These are phyloP conservation scores for Lanmaoa rubissima DNA, from an alignment of 768 basidiomycete species.

Conservation along the genomic window DNA sequence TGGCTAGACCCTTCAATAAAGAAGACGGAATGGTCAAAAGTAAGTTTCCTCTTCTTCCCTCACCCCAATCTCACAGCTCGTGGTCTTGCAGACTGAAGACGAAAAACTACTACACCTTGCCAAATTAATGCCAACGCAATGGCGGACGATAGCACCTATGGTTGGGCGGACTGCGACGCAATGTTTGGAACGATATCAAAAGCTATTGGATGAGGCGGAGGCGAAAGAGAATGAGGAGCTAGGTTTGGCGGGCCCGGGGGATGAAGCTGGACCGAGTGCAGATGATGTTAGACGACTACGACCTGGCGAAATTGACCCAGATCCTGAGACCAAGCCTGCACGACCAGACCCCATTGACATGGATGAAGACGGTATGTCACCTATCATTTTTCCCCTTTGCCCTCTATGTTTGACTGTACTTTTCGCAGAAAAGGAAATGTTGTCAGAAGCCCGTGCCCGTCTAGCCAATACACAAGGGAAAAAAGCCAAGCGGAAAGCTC, in stretches of 20 bases:
- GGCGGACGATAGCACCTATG: slow-evolving; percentile 98
- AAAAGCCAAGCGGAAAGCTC: slow-evolving; percentile 97
- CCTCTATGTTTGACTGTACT: slow-evolving; percentile 1
- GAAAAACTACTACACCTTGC: slow-evolving; percentile 97
- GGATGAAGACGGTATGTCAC: slow-evolving; percentile 89
- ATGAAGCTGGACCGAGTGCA: slow-evolving; percentile 80
- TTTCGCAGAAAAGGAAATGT: slow-evolving; percentile 92
- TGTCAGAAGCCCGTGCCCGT: slow-evolving; percentile 97
- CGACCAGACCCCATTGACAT: slow-evolving; percentile 99
- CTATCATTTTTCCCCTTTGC: background rate
- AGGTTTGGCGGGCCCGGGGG: slow-evolving; percentile 80
- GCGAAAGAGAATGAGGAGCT: slow-evolving; percentile 95
- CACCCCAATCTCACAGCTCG: background rate
- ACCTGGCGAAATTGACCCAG: slow-evolving; percentile 97
- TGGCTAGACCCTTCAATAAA: slow-evolving; percentile 99
- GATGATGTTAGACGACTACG: slow-evolving; percentile 87
- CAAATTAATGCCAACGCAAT: slow-evolving; percentile 99
- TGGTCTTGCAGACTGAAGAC: slow-evolving; percentile 75
- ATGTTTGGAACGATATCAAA: slow-evolving; percentile 97
- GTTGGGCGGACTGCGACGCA: slow-evolving; percentile 98
- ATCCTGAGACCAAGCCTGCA: slow-evolving; percentile 98
- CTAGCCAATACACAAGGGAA: slow-evolving; percentile 99
- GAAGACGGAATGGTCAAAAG: slow-evolving; percentile 99
- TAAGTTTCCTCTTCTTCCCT: slow-evolving; percentile 26
- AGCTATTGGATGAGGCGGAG: slow-evolving; percentile 95